Base-by-base conservation (phyloP, 768 basidiomycete species). In the Amanita rubescens region DNA sequence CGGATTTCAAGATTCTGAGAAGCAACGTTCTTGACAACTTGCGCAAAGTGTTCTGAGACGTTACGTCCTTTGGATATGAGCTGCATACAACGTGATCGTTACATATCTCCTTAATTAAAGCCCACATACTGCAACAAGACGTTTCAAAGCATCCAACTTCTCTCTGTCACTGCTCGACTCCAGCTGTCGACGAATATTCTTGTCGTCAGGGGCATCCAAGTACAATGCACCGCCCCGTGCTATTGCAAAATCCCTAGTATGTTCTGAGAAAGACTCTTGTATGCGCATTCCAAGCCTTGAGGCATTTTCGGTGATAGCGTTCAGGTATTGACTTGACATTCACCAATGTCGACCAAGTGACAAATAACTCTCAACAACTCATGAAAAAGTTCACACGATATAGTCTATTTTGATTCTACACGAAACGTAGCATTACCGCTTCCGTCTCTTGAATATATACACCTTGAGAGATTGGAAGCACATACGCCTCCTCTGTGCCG, bases 21-120 rank as follows among this genome's bases (percentile, higher is more conserved):
- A 1, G 92, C 92, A 37, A 98, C 95, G 61, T 94, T 94, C 75
- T 94, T 97, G 62, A 97, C 94, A 24, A 99, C 96, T 63, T 90
- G 89, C 4, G 96, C 90, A 63, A 98, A 98, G 78, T 93, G 94
- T 56, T 86, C 81, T 22, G 94, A 87, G 58, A 96, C 90, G 59
- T 92, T 87, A 51, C 90, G 85, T 46, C 86, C 85, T 73, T 95
- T 94, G 35, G 90, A 93, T 51, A 95, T 94, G 68, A 95, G 80
- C 91, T 94, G 63, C 37, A 34, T n/a, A 43, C n/a, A 20, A 19
- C 27, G 2, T 34, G 50, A 49, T 53, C 34, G 19, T 27, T 22
- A 53, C 51, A 47, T 15, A 39, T 20, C 46, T 30, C 27, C 12
- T 46, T n/a, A 25, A 27, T 20, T 12, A 44, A 27, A 19, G 17